Evolutionary conservation across 305 asterid genomes (phyloP), one percentile per base, ranked within the genome.

Genomic region (Rubia peregrina): DNA sequence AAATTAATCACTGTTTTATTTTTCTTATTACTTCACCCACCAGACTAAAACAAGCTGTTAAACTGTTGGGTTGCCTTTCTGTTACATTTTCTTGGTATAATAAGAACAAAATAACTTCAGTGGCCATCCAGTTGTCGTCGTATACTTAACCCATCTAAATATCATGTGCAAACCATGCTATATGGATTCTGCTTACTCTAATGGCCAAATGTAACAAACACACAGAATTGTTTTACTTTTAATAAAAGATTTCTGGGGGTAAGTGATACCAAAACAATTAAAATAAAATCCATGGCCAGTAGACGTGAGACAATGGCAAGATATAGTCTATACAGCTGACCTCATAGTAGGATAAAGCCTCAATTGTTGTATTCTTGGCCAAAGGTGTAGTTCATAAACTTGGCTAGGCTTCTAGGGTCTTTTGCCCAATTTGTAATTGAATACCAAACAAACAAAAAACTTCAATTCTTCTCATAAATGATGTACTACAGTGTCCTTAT

Each of bases 401-500:
- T 7, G 48, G 48, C 9, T 43, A 7, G 48, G 48, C 48, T 3
- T 36, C 40, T 36, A 36, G 40, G 40, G 40, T 36, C 6, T 7
- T 17, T n/a, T 53, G 24, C 24, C 24, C 19, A 21, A 38, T n/a
- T 30, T 22, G 19, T 71, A 42, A 64, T 5, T n/a, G 24, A 17
- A n/a, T 61, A 38, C 40, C 49, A n/a, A 22, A 30, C 13, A 6
- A 8, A 6, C 61, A 56, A n/a, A 19, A 1, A 19, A 55, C 30
- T 21, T 19, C 12, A 9, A 56, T 9, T 41, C 59, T 41, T 24
- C 46, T 24, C 44, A 11, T 5, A 42, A n/a, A 24, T 26, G 11
- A 41, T 66, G 44, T 12, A 11, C 9, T 57, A 21, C 65, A 51
- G 70, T 49, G n/a, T 64, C 66, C 24, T 40, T 38, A n/a, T 64